Conservation (phyloP, 345 rosid genomes). For the Eucalyptus camaldulensis region DNA sequence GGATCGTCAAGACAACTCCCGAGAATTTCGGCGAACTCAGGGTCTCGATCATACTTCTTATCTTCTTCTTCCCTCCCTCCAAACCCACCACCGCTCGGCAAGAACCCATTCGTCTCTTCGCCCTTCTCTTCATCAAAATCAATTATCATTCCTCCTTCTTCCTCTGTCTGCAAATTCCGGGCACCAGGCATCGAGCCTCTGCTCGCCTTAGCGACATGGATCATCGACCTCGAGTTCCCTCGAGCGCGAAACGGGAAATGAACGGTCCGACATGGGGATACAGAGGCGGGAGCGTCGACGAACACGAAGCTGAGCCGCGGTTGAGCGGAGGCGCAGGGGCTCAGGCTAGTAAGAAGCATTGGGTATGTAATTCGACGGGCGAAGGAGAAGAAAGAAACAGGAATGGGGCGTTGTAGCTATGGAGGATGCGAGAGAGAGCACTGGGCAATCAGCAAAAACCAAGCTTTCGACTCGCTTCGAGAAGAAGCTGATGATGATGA, state of each 20-base stretch:
- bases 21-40: slow-evolving; percentile 78
- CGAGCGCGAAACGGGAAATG: background rate
- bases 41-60: slow-evolving; percentile 65
- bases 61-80: slow-evolving; percentile 29
- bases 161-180: slow-evolving; percentile 2
- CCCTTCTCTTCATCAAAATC: background rate
- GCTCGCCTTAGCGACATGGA: background rate
- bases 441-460: background rate
- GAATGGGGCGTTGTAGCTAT: background rate
- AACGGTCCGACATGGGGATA: slow-evolving; percentile 11
- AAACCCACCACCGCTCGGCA: slow-evolving; percentile 4
- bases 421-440: background rate
- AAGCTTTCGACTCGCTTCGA: background rate
- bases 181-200: background rate
- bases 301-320: background rate
- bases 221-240: background rate
- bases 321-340: background rate
- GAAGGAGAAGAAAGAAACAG: background rate
- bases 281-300: background rate
- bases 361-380: background rate
- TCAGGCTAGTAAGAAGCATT: slow-evolving; percentile 9
- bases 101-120: slow-evolving; percentile 8
- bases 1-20: slow-evolving; percentile 73
- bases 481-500: background rate
- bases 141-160: background rate